Base-by-base conservation (phyloP, 176 grass and related monocot species). In the Melocanna baccifera region DNA sequence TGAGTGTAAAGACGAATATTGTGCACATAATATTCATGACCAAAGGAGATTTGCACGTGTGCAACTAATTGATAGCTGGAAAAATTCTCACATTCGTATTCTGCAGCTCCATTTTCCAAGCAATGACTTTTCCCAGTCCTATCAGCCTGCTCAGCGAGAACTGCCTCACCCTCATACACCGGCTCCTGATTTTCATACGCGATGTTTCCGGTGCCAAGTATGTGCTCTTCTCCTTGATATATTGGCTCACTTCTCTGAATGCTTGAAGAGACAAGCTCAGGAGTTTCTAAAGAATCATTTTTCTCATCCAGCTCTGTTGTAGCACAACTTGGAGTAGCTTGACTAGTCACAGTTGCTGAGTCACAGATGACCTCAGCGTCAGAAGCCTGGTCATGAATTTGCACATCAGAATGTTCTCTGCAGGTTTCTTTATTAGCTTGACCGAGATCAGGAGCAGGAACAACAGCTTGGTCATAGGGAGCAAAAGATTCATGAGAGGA, bases 171-270 rank as follows among this genome's bases (percentile, higher is more conserved):
- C 82, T 99, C 93, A 77, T 99, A 96, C 36, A 99, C 86, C 26
- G 91, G 93, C 83, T 96, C 93, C 39, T 75, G 86, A 80, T 83
- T 92, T 85, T 82, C 81, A 84, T 81, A 89, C 75, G 76, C 51
- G 47, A 84, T 40, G 75, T 80, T 73, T 78, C 64, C 70, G 41
- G 36, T 87, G 79, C 87, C 87, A 87, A 94, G 84, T 66, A 92
- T 73, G 56, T 90, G 86, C 62, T 96, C 97, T 94, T 94, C 97
- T 84, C 97, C 97, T 94, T 99, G 93, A 82, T 96, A 94, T 80
- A 96, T 92, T 79, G 93, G 90, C 50, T 99, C 97, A 73, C 59
- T 87, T 66, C 71, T 88, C 68, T 88, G 77, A 74, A 92, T 65
- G 57, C 64, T 88, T 51, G 83, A 75, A 67, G 71, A 68, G 45